Evolutionary conservation across 371 early-diverging fungal genomes (phyloP), one percentile per base, ranked within the genome.

Genomic region (Mortierella sp.): DNA sequence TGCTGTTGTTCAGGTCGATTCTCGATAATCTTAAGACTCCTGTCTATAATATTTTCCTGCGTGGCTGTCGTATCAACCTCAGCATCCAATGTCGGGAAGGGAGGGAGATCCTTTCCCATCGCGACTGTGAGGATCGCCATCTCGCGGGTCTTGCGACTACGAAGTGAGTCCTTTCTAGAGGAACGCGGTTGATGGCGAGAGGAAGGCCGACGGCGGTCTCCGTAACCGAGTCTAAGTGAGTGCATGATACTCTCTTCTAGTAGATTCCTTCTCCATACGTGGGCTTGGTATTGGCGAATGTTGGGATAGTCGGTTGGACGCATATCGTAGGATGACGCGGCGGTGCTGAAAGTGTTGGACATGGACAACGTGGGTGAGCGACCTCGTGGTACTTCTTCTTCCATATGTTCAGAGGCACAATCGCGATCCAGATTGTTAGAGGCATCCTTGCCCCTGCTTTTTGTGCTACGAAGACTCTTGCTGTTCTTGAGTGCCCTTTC

Each of bases 201-300:
- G 58, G 79, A 54, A 3, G 79, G 70, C 5, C 76, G 72, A 26
- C 49, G 69, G 32, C 73, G 66, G 22, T 81, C 81, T 22, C 73
- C 66, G 40, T 81, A 81, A 20, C 81, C 81, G 11, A 81, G 73
- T 47, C 62, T 40, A 45, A 81, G 72, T 2, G 81, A 81, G 52
- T 75, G 70, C 81, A 81, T 81, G 67, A 81, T 81, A 37, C 81
- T 81, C 39, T 81, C 76, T 32, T 81, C 81, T 57, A 81, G 49
- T n/a, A 81, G 47, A 28, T 72, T 75, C 18, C 81, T 66, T 20
- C 81, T 52, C 81, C 81, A 75, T 45, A 81, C 76, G 51, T 81
- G 81, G 3, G 72, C 59, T 52, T 81, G 75, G 59, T 75, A 70
- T 14, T 81, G 81, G 16, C 40, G 40, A 4, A 68, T 66, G 35